Percentiles rank a stretch among this genome's conserved stretches.
Evolutionary conservation across 2,329 filamentous ascomycete genomes (phyloP).

Genomic region (Fusarium sublunatum): DNA sequence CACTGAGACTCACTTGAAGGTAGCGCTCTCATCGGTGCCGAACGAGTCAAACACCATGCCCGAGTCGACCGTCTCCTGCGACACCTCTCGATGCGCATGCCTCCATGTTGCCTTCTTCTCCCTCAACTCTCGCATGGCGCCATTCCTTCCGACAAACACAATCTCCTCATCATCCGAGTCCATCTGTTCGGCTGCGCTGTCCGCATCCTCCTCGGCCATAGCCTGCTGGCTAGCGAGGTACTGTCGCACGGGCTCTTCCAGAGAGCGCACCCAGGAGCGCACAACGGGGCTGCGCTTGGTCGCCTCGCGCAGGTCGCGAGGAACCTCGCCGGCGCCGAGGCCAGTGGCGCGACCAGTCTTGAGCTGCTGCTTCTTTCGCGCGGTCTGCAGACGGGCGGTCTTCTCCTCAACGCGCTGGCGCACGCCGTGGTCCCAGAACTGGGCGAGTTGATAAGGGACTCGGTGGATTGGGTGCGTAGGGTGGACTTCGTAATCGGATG

Average conservation of each 20-base stretch:
- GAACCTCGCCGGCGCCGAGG: conserved; percentile 69
- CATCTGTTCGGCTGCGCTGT: conserved; percentile 54
- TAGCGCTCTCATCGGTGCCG: conserved; percentile 78
- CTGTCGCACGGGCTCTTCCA: conserved; percentile 84
- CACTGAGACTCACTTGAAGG: conserved; percentile 76
- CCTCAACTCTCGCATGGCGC: conserved; percentile 62
- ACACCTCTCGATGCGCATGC: conserved; percentile 62
- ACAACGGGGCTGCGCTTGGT: conserved; percentile 85
- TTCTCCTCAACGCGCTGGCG: conserved; percentile 63
- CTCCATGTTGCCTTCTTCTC: conserved; percentile 58
- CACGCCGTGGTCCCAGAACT: conserved; percentile 77
- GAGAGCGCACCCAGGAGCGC: conserved; percentile 80
- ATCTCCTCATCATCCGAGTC: conserved; percentile 81
- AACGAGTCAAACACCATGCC: conserved; percentile 83
- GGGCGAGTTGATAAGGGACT: conserved; percentile 90
- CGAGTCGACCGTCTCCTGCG: conserved; percentile 69
- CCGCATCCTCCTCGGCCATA: conserved; percentile 35
- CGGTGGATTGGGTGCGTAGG: conserved; percentile 82
- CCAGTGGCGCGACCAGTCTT: conserved; percentile 55
- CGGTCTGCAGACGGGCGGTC: conserved; percentile 53
- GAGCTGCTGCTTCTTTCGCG: conserved; percentile 61
- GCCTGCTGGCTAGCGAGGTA: conserved; percentile 71
- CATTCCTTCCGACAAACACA: conserved; percentile 83
- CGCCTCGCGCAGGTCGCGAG: conserved; percentile 81
- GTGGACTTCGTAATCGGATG: conserved; percentile 83